phyloP scores from a whole-genome alignment of 371 early-diverging fungal genomes.

The Actinomucor elegans region DNA sequence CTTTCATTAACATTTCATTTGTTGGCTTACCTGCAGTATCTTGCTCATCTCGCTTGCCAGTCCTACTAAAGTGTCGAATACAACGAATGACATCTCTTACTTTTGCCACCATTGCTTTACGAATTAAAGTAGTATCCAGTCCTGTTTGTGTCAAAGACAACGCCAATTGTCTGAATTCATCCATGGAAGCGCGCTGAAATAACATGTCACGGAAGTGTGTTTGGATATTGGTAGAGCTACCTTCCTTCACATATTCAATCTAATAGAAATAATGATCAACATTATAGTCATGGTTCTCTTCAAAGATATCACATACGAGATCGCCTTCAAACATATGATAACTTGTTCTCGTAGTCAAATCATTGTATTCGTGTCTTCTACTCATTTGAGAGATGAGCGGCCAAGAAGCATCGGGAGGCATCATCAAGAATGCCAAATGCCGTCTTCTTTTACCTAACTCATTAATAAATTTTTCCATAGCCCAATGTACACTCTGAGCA shows the following conservation, averaged over 20 bases:
- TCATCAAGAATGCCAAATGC: slow-evolving; percentile 58
- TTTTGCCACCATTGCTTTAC: slow-evolving; percentile 69
- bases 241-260: slow-evolving; percentile 62
- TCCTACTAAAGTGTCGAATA: slow-evolving; percentile 52
- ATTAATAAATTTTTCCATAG: slow-evolving; percentile 63
- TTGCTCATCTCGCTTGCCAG: slow-evolving; percentile 16
- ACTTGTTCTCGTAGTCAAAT: slow-evolving; percentile 60
- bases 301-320: slow-evolving; percentile 26
- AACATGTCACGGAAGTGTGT: slow-evolving; percentile 69
- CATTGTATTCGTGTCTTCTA: slow-evolving; percentile 73
- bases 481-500: slow-evolving; percentile 65
- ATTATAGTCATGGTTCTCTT: background rate
- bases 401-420: slow-evolving; percentile 81
- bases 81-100: slow-evolving; percentile 67
- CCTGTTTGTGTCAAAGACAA: slow-evolving; percentile 42
- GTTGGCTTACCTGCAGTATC: no score
- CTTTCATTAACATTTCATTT: no score
- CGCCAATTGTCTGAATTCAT: slow-evolving; percentile 64
- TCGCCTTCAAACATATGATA: slow-evolving; percentile 62
- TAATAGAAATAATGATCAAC: slow-evolving; percentile 21
- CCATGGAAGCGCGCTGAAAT: slow-evolving; percentile 76
- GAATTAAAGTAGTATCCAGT: slow-evolving; percentile 53
- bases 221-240: slow-evolving; percentile 56
- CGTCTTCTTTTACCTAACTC: slow-evolving; percentile 58
- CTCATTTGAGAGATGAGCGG: slow-evolving; percentile 78